Evolutionary conservation across 495 filamentous ascomycete species (phyloP).

Genomic region (Aspergillus carlsbadensis): DNA sequence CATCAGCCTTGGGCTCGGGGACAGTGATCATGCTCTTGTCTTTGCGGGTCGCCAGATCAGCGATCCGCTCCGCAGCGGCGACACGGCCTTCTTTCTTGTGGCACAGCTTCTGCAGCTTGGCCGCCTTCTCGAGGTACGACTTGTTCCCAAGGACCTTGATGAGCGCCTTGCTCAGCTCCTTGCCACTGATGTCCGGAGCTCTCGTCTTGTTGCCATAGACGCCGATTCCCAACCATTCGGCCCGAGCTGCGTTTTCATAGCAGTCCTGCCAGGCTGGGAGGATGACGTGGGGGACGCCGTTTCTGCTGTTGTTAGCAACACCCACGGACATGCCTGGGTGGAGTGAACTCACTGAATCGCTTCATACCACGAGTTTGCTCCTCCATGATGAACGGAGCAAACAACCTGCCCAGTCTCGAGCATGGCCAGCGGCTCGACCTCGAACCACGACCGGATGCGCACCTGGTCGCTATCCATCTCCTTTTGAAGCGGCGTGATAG

Average conservation of each 20-base stretch:
- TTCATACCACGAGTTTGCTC: constrained; percentile 54
- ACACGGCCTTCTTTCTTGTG: constrained; percentile 23
- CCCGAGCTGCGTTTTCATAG: constrained; percentile 48
- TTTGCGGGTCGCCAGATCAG: constrained; percentile 19
- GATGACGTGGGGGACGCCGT: constrained; percentile 49
- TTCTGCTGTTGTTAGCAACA: constrained; percentile 25
- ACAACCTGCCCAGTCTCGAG: constrained; percentile 46
- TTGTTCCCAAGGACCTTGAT: constrained; percentile 28
- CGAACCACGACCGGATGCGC: constrained; percentile 43
- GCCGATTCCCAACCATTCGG: constrained; percentile 49
- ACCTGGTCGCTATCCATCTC: constrained; percentile 30
- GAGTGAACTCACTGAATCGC: constrained; percentile 44
- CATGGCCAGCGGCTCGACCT: constrained; percentile 46
- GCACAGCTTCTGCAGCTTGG: constrained; percentile 18
- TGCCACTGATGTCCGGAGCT: constrained; percentile 31
- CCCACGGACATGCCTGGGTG: neutral
- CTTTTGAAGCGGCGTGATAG: constrained; percentile 25
- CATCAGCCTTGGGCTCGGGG: constrained; percentile 12
- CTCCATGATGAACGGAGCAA: constrained; percentile 52
- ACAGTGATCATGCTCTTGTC: constrained; percentile 22
- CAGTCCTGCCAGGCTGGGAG: constrained; percentile 52
- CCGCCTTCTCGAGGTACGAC: constrained; percentile 19
- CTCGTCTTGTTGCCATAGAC: constrained; percentile 41
- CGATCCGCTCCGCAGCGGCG: constrained; percentile 22
- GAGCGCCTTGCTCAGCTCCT: constrained; percentile 32